These are phyloP conservation scores for Colletotrichum sp. DNA, from an alignment of 2,329 filamentous ascomycete species.

Conservation along the genomic window DNA sequence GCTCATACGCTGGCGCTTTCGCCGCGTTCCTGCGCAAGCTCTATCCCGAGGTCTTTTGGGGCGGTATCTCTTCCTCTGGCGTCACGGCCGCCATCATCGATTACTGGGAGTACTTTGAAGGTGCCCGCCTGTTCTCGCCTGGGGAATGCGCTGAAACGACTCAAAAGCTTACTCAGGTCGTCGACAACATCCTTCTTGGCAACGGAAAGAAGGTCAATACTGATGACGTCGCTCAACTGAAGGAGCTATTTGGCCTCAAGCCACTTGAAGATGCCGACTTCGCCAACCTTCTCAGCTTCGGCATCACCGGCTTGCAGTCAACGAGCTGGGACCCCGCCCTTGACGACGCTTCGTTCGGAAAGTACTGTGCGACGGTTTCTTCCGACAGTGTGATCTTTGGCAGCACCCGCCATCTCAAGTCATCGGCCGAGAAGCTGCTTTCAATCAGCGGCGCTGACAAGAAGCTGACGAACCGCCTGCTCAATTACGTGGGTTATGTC, in stretches of 20 bases:
- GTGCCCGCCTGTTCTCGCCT: constrained; percentile 52
- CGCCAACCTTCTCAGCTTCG: constrained; percentile 42
- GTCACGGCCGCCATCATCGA: constrained; percentile 80
- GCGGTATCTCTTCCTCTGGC: constrained; percentile 79
- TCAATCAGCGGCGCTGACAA: constrained; percentile 37
- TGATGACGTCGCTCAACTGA: constrained; percentile 30
- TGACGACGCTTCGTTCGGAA: constrained; percentile 44
- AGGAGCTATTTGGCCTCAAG: constrained; percentile 48
- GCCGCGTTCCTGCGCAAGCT: constrained; percentile 76
- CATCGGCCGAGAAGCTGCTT: constrained; percentile 43
- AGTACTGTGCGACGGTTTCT: constrained; percentile 53
- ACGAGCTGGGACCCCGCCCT: constrained; percentile 58
- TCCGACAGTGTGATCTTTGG: constrained; percentile 45
- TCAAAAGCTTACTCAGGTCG: constrained; percentile 57
- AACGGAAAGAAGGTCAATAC: constrained; percentile 34
- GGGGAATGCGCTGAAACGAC: constrained; percentile 67
- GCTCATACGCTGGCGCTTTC: constrained; percentile 82
- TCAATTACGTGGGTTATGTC: constrained; percentile 59
- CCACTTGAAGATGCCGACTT: constrained; percentile 54
- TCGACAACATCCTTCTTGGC: constrained; percentile 55
- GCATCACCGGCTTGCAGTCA: constrained; percentile 48
- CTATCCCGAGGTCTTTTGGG: constrained; percentile 82
- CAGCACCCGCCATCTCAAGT: constrained; percentile 37
- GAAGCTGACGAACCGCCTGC: constrained; percentile 43
- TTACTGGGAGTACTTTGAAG: constrained; percentile 69